Conservation (phyloP, 2,329 filamentous ascomycete genomes). For the Xylariaceae sp. region DNA sequence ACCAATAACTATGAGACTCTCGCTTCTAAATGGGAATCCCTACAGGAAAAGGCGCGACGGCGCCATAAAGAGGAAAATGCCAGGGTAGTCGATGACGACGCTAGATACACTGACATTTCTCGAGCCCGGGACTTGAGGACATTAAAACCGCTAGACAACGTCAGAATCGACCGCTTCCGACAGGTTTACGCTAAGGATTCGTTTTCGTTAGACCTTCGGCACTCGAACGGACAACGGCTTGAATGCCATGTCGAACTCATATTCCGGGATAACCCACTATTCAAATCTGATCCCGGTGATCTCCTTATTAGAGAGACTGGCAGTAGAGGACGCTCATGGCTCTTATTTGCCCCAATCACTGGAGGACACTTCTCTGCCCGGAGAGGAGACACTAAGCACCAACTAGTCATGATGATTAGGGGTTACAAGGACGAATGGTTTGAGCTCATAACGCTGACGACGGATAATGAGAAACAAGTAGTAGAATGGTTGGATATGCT, state of each 20-base stretch:
- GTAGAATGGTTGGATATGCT: slow-evolving; percentile 88
- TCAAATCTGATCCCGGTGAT: slow-evolving; percentile 72
- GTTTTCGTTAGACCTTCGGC: slow-evolving; percentile 81
- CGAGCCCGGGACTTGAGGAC: slow-evolving; percentile 79
- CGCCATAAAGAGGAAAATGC: slow-evolving; percentile 73
- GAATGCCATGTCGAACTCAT: slow-evolving; percentile 89
- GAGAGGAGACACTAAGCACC: slow-evolving; percentile 67
- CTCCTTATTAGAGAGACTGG: slow-evolving; percentile 93
- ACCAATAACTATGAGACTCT: slow-evolving; percentile 59
- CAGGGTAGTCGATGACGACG: slow-evolving; percentile 82
- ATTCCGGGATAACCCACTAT: slow-evolving; percentile 76
- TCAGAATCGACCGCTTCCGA: slow-evolving; percentile 73
- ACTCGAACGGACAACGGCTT: slow-evolving; percentile 88
- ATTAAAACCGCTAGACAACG: slow-evolving; percentile 68
- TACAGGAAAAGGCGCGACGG: slow-evolving; percentile 77
- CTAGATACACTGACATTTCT: slow-evolving; percentile 78
- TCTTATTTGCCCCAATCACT: slow-evolving; percentile 89
- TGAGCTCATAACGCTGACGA: slow-evolving; percentile 77
- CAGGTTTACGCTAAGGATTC: slow-evolving; percentile 89
- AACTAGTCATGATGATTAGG: slow-evolving; percentile 86
- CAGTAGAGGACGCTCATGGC: slow-evolving; percentile 69
- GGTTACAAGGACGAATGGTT: slow-evolving; percentile 77
- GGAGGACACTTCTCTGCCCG: slow-evolving; percentile 76
- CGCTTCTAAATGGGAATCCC: slow-evolving; percentile 65
- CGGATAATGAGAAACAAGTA: slow-evolving; percentile 76